phyloP scores from a whole-genome alignment of 2,329 filamentous ascomycete genomes.

The Zopfia rhizophila region DNA sequence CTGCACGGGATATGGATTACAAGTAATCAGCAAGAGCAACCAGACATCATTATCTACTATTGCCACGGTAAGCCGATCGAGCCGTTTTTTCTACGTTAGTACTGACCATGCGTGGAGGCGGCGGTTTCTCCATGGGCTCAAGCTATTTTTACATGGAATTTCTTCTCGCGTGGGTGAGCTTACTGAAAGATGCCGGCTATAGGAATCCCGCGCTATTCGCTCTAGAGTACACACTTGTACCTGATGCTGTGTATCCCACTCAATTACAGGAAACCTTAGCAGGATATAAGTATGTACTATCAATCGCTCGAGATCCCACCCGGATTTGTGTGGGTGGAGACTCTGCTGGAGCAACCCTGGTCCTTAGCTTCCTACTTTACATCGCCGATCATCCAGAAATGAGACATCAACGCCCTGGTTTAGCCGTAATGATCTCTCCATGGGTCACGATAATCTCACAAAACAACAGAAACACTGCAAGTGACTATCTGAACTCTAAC shows the following conservation, averaged over 20 bases:
- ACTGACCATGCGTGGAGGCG: slow-evolving; percentile 60
- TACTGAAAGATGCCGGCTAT: slow-evolving; percentile 73
- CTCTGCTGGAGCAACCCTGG: slow-evolving; percentile 79
- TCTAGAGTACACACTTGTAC: slow-evolving; percentile 83
- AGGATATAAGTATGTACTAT: slow-evolving; percentile 77
- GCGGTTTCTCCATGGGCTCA: slow-evolving; percentile 86
- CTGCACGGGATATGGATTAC: slow-evolving; percentile 77
- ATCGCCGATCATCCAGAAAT: slow-evolving; percentile 63
- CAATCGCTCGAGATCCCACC: slow-evolving; percentile 65
- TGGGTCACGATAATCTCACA: slow-evolving; percentile 79
- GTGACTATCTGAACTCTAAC: slow-evolving; percentile 77
- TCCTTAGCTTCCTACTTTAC: slow-evolving; percentile 77
- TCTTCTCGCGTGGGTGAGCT: slow-evolving; percentile 74
- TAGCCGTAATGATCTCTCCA: slow-evolving; percentile 81
- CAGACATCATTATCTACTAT: slow-evolving; percentile 85
- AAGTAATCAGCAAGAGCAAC: slow-evolving; percentile 66
- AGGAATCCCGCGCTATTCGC: slow-evolving; percentile 81
- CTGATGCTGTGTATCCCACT: slow-evolving; percentile 76
- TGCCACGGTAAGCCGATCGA: slow-evolving; percentile 69
- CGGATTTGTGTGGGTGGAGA: slow-evolving; percentile 79
- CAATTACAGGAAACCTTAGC: slow-evolving; percentile 76
- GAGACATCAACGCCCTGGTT: slow-evolving; percentile 61
- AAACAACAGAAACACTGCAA: slow-evolving; percentile 73
- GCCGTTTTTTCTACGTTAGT: slow-evolving; percentile 23
- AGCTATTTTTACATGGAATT: slow-evolving; percentile 86